A percentile compares a stretch with the other conserved stretches of the same genome.
Conservation (phyloP, 2,329 filamentous ascomycete species). For the Gyromitra esculenta region DNA sequence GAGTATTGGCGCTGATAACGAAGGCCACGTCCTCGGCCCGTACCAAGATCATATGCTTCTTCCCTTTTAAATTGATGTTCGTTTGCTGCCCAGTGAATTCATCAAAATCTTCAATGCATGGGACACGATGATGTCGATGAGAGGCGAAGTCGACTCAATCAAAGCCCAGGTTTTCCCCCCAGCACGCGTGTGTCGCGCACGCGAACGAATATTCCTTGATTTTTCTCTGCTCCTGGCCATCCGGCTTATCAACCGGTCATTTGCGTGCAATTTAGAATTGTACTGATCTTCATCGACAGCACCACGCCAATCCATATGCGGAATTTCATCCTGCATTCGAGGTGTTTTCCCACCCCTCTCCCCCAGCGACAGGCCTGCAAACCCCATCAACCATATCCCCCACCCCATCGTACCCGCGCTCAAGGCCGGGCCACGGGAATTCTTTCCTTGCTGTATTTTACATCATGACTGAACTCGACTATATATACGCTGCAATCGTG, state of each 20-base stretch:
- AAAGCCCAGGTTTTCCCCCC: constrained; percentile 12
- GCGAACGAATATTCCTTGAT: constrained; percentile 30
- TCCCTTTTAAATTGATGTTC: constrained; percentile 43
- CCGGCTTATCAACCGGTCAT: constrained; percentile 40
- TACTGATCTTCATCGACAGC: constrained; percentile 37
- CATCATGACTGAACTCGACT: constrained; percentile 36
- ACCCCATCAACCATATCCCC: constrained; percentile 27
- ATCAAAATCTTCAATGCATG: constrained; percentile 27
- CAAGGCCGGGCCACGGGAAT: constrained; percentile 35
- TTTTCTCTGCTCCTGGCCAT: constrained; percentile 37
- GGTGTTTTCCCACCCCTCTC: constrained; percentile 44
- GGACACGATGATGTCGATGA: constrained; percentile 46
- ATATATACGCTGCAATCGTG: constrained; percentile 49
- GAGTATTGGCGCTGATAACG: constrained; percentile 46
- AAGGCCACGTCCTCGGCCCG: constrained; percentile 49
- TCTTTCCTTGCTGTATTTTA: constrained; percentile 43
- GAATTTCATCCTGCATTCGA: constrained; percentile 40
- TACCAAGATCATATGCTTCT: constrained; percentile 46
- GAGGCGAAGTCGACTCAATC: constrained; percentile 40
- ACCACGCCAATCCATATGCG: constrained; percentile 40
- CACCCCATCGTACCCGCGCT: constrained; percentile 33
- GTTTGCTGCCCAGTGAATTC: constrained; percentile 35
- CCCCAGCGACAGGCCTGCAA: constrained; percentile 28
- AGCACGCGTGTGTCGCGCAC: constrained; percentile 32
- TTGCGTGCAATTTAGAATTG: constrained; percentile 45